Evolutionary conservation across 1,139 yeast species (phyloP), one percentile per base, ranked within the genome.

Genomic region (Suhomyces coccinellae): DNA sequence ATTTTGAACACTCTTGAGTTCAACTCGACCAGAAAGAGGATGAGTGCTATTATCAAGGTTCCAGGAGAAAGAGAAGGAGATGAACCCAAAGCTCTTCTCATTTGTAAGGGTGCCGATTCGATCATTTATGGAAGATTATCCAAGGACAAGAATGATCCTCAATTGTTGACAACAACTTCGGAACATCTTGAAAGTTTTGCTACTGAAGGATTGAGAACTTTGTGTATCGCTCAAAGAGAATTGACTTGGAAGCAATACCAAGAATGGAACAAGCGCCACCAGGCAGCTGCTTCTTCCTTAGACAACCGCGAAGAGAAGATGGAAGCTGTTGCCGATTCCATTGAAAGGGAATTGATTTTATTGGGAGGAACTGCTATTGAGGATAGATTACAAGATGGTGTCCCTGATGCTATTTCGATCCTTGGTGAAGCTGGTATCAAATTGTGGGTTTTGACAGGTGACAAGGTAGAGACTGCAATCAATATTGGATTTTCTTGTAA

Each of bases 11-110:
- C 74, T 2, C 65, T 81, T 36, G 84, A 82, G 45, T 81, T 81
- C 61, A 77, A 74, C 52, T 73, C 79, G 12, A 73, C 79, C 2
- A 67, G 79, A 56, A 74, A 73, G 58, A 69, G 98, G 73, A 93
- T 91, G 98, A 88, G 96, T 74, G 90, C 93, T 12, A 87, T 93
- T 53, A 79, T 91, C 36, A 73, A 87, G 79, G 62, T 71, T 3
- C 82, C 83, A 7, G 65, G 67, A 29, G 62, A 58, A 24, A 52
- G 52, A 12, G 63, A 61, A 20, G 56, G 60, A 14, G 73, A 60
- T 15, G 71, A 68, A 52, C 66, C 58, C 8, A 72, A 62, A 42
- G 77, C 75, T 1, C 61, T 73, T 29, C 65, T 74, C 47, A 66
- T 73, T 39, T 74, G 79, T 60, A 75, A 75, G 56, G 80, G 80